These are phyloP conservation scores for Whalleya microplaca DNA, from an alignment of 2,329 filamentous ascomycete genomes.

Conservation along the genomic window DNA sequence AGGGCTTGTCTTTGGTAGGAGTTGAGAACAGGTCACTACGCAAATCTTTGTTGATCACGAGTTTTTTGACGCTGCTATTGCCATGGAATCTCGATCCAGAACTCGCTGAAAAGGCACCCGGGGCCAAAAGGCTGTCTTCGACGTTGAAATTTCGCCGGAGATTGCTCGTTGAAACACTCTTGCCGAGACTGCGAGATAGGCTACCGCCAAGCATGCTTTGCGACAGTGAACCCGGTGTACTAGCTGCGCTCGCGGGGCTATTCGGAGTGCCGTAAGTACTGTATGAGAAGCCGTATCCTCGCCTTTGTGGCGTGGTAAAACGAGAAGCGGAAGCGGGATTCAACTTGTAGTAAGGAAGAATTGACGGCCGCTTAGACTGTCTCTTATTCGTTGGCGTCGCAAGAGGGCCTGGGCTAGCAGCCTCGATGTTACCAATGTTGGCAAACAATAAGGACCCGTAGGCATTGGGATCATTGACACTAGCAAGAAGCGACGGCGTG, in stretches of 20 bases:
- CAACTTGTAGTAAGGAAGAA: constrained; percentile 85
- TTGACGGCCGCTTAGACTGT: constrained; percentile 77
- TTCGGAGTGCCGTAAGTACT: constrained; percentile 86
- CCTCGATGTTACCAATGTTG: constrained; percentile 65
- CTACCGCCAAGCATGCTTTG: constrained; percentile 70
- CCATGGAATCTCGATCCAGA: constrained; percentile 66
- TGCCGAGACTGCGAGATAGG: constrained; percentile 73
- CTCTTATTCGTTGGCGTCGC: constrained; percentile 82
- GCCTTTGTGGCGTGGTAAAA: constrained; percentile 81
- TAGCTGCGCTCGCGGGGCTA: constrained; percentile 68
- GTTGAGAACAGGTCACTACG: constrained; percentile 72
- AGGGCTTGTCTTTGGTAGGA: constrained; percentile 56
- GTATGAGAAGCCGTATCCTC: constrained; percentile 90
- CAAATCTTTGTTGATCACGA: constrained; percentile 89
- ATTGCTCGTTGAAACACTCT: constrained; percentile 88
- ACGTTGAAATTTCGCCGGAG: constrained; percentile 79
- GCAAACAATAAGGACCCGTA: constrained; percentile 94
- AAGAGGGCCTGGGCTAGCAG: constrained; percentile 80
- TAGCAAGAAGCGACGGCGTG: constrained; percentile 72
- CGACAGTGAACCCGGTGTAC: constrained; percentile 69
- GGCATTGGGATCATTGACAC: constrained; percentile 80
- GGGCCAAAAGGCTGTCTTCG: constrained; percentile 84
- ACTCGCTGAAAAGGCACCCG: constrained; percentile 80
- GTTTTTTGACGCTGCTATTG: constrained; percentile 79
- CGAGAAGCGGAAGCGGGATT: constrained; percentile 80